A percentile compares a stretch with the other conserved stretches of the same genome.
Evolutionary conservation across 1,284 basidiomycete species (phyloP).

Genomic region (Cystobasidium pallidum): DNA sequence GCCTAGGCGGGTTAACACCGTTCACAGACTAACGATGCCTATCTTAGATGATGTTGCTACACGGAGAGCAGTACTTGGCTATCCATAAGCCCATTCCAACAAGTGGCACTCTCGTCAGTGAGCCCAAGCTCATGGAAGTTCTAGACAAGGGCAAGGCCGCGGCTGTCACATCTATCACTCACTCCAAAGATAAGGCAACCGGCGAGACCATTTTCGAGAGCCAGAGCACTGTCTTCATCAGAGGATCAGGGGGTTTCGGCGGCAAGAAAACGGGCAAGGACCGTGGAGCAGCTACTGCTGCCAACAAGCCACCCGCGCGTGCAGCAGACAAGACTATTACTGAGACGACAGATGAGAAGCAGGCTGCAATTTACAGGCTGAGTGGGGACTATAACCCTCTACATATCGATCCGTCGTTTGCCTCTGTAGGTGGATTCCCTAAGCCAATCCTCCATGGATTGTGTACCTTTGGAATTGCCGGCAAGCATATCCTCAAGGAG

Average conservation of each 20-base stretch:
- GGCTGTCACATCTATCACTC: conserved; percentile 75
- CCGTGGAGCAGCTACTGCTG: conserved; percentile 83
- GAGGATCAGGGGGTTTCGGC: conserved; percentile 92
- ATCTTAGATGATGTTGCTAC: conserved; percentile 83
- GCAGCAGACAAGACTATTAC: conserved; percentile 81
- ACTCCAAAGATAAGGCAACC: conserved; percentile 76
- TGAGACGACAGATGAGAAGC: conserved; percentile 78
- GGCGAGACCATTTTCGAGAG: conserved; percentile 89
- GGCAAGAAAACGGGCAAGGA: conserved; percentile 86
- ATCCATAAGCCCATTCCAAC: conserved; percentile 89
- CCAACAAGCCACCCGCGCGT: conserved; percentile 79
- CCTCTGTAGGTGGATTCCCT: conserved; percentile 91
- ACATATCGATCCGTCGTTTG: conserved; percentile 85
- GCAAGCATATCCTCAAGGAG: conserved; percentile 87
- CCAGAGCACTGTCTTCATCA: conserved; percentile 88
- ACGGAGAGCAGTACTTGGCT: conserved; percentile 93
- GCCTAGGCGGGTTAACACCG: conserved; percentile 53
- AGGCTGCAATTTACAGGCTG: conserved; percentile 86
- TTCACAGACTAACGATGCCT: conserved; percentile 49
- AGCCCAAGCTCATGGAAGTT: conserved; percentile 72
- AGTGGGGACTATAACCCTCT: conserved; percentile 78
- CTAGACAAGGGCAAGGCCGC: conserved; percentile 88
- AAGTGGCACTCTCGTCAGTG: conserved; percentile 77
- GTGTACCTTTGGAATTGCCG: conserved; percentile 90
- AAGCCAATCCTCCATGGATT: conserved; percentile 67